Evolutionary conservation across 2,329 filamentous ascomycete species (phyloP), one percentile per base, ranked within the genome.

Genomic region (Penicillium psychrosexuale): DNA sequence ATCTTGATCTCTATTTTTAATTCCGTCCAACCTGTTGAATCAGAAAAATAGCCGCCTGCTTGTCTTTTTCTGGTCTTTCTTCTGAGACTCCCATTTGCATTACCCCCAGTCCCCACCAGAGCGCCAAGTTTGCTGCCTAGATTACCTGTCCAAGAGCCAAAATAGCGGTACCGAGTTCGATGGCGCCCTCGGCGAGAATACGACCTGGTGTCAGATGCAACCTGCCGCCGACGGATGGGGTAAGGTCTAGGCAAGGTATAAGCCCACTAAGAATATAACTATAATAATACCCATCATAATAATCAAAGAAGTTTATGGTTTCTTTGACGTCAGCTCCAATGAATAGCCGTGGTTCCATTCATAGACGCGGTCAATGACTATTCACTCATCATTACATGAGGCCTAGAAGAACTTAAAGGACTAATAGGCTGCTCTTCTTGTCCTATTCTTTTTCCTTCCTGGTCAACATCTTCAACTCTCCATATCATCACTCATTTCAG

Each of bases 321-420:
- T 47, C 43, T 55, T 55, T 42, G 48, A 47, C 48, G 51, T 43
- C 51, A 51, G 38, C 30, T 33, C 52, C 47, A 51, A 51, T 55
- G 46, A 54, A 54, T 50, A 51, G 51, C 46, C 33, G 33, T 50
- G 51, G 46, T 34, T 44, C 43, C 39, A 33, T 38, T 55, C 52
- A 44, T 28, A 39, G 33, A 43, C 24, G 19, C 39, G 15, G 27
- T 54, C 45, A 57, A 47, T 54, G 42, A 49, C 46, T 27, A 56
- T 59, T 62, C 38, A 61, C 55, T 58, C 60, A 59, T 59, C 48
- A 59, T 61, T 53, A 47, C 53, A 39, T 33, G 49, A 51, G 46
- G 24, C 38, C 51, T 31, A 8, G n/a, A 28, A 33, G 19, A 33
- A 39, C n/a, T 42, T 49, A 22, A 48, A 53, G 44, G 36, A 8